Conservation (phyloP, 2,329 filamentous ascomycete species). For the Elsinoe necatrix region DNA sequence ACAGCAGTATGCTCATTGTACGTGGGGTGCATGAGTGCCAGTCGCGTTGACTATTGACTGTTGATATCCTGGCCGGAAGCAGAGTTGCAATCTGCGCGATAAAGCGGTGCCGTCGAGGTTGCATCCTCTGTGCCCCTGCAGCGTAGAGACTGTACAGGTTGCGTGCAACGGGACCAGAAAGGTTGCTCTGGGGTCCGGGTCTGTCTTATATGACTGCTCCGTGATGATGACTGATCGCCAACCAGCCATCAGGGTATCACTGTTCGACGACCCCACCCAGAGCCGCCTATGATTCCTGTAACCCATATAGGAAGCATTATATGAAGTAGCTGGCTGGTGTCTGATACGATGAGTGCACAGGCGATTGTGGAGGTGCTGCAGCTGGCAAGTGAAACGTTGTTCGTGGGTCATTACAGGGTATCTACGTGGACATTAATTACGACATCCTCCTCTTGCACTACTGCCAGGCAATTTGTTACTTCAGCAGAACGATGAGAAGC, state of each 20-base stretch:
- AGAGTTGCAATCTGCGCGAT: too few relatives aligned
- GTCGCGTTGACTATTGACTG: too few relatives aligned
- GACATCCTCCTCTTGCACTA: neutral
- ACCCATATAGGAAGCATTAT: too few relatives aligned
- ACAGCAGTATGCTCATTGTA: neutral
- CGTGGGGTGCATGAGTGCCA: too few relatives aligned
- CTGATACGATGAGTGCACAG: too few relatives aligned
- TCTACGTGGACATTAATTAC: neutral
- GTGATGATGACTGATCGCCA: neutral
- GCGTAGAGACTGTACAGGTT: neutral
- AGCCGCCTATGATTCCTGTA: neutral
- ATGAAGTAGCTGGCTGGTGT: too few relatives aligned
- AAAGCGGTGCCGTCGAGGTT: too few relatives aligned
- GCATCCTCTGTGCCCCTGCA: too few relatives aligned
- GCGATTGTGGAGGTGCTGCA: neutral
- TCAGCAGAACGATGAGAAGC: slow-evolving; percentile 72
- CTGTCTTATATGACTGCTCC: neutral
- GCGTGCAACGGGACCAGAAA: neutral
- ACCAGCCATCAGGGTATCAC: slow-evolving; percentile 7
- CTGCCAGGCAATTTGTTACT: slow-evolving; percentile 38
- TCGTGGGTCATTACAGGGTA: slow-evolving; percentile 11
- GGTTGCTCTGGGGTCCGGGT: neutral
- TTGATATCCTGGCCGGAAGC: too few relatives aligned
- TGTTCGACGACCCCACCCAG: neutral
- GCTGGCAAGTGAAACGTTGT: neutral